Evolutionary conservation across 495 filamentous ascomycete genomes (phyloP).

Genomic region (Daldinia loculata): DNA sequence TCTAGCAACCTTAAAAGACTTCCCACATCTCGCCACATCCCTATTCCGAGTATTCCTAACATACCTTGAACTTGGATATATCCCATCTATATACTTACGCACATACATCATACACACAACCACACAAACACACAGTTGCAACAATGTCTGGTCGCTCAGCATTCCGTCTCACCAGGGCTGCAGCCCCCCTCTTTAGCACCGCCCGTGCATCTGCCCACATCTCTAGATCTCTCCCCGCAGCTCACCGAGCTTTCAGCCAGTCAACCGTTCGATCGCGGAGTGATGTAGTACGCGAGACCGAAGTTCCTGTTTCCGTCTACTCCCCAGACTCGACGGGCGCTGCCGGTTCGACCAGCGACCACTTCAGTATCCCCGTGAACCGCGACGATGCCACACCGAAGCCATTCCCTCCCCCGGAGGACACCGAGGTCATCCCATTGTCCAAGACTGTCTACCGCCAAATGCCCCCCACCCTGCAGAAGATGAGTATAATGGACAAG

Average conservation of each 20-base stretch:
- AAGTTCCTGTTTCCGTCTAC: conserved; percentile 60
- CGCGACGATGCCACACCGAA: conserved; percentile 57
- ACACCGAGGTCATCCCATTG: conserved; percentile 54
- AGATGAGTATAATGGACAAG: conserved; percentile 71
- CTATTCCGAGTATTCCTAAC: background rate
- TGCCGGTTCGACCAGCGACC: conserved; percentile 61
- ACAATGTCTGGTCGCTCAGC: conserved; percentile 56
- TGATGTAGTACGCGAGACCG: conserved; percentile 60
- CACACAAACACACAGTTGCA: conserved; percentile 10
- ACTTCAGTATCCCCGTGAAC: conserved; percentile 81
- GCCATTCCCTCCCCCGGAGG: conserved; percentile 47
- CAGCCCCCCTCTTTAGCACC: conserved; percentile 45
- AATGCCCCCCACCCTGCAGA: conserved; percentile 68
- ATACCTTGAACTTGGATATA: background rate
- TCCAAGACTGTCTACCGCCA: conserved; percentile 52
- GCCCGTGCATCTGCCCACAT: conserved; percentile 35
- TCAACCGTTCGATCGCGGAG: conserved; percentile 40
- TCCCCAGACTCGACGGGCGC: conserved; percentile 53
- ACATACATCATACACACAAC: background rate
- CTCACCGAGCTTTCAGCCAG: conserved; percentile 49
- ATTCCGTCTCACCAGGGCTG: conserved; percentile 46
- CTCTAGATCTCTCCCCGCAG: conserved; percentile 51
- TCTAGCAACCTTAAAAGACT: conserved; percentile 5
- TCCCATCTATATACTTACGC: conserved; percentile 1
- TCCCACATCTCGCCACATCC: conserved; percentile 7